A percentile compares a stretch with the other conserved stretches of the same genome.
Evolutionary conservation across 257 asterid genomes (phyloP).

Genomic region (Schizonepeta tenuifolia): DNA sequence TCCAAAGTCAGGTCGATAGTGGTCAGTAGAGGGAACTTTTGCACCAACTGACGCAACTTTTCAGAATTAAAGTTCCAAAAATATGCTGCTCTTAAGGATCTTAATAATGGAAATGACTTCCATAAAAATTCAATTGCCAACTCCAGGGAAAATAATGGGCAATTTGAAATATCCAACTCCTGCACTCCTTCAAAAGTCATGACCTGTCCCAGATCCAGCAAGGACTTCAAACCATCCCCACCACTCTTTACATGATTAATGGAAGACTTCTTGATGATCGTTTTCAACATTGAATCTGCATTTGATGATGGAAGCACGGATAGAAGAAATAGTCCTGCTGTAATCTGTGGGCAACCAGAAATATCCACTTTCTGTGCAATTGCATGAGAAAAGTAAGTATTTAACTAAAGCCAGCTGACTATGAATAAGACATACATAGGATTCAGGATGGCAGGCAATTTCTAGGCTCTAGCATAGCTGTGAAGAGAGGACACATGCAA

Average conservation of each 20-base stretch:
- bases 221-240: conserved; percentile 34
- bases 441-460: background rate
- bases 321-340: conserved; percentile 53
- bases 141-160: conserved; percentile 68
- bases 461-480: conserved; percentile 16
- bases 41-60: conserved; percentile 55
- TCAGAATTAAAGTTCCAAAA: conserved; percentile 46
- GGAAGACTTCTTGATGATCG: conserved; percentile 45
- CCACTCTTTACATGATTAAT: conserved; percentile 36
- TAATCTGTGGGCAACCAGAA: conserved; percentile 79
- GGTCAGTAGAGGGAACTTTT: conserved; percentile 56
- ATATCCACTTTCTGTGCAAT: conserved; percentile 74
- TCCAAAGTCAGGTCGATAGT: conserved; percentile 74
- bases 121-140: conserved; percentile 55
- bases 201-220: conserved; percentile 39
- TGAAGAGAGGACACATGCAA: conserved; percentile 12
- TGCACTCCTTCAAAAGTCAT: conserved; percentile 67
- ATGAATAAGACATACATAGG: conserved; percentile 11
- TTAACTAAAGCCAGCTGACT: conserved; percentile 32
- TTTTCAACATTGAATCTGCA: conserved; percentile 43
- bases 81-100: conserved; percentile 69
- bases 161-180: conserved; percentile 83
- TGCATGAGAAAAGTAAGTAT: conserved; percentile 32
- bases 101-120: conserved; percentile 78
- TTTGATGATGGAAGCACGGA: conserved; percentile 53